Evolutionary conservation across 2,329 filamentous ascomycete species (phyloP), one percentile per base, ranked within the genome.

Genomic region (Pezicula carpinea): DNA sequence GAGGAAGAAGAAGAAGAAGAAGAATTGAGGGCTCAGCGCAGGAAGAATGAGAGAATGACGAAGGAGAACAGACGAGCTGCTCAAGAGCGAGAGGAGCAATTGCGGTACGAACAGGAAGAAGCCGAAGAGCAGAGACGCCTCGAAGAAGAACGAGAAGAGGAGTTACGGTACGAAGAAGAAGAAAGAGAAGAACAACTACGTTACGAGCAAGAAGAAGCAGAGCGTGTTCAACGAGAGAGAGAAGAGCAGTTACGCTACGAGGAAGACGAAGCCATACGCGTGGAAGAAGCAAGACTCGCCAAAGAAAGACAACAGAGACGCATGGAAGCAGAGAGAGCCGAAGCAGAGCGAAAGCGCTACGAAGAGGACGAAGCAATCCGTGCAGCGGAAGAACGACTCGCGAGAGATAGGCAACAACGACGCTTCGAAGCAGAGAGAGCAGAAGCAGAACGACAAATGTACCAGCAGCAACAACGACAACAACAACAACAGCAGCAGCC

Each of bases 1-100:
- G 26, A 29, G 26, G 42, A 43, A 15, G 36, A 49, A n/a, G 51
- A 49, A 36, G 46, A 51, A 23, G 39, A 53, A 26, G 45, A 19
- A 8, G 38, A 46, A 13, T 31, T 19, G 10, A 23, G 33, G 29
- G 45, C 42, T 8, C 22, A 14, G 21, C 34, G 22, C 31, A 47
- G 13, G 38, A 43, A 18, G 39, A 47, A 22, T 21, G 29, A 6
- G 31, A 44, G 41, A 14, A 29, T 29, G 10, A 19, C 14, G 3
- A 34, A 44, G 18, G 41, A 18, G 8, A 34, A 47, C 19, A 19
- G 39, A 17, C 29, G 15, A 14, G 36, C 29, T 5, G 44, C 21
- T 11, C 39, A 43, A 33, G 45, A 47, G 7, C 19, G 39, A 43
- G 32, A 29, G 18, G 41, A 43, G 17, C 41, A 29, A 23, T 23